Conservation (phyloP, 2,329 filamentous ascomycete species). For the Fusarium kyushuense region DNA sequence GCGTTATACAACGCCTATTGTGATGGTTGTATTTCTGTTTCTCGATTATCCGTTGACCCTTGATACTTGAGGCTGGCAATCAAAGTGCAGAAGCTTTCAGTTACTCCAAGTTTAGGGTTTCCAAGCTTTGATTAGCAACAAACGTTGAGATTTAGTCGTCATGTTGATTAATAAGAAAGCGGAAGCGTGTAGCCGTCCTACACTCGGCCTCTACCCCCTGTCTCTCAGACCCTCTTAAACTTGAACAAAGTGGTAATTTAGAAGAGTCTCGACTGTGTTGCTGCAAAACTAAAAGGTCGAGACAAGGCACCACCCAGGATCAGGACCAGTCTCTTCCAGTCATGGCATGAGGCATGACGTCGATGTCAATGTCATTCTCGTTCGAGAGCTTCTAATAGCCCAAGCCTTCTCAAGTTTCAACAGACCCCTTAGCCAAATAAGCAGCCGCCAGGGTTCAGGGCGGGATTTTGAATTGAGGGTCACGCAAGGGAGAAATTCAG, state of each 20-base stretch:
- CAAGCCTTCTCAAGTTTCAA: not conserved
- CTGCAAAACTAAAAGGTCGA: conserved; percentile 32
- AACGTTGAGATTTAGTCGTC: not conserved
- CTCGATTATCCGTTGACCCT: not conserved
- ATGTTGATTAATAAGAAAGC: not conserved
- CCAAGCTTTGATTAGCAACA: not conserved
- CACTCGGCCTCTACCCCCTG: conserved; percentile 23
- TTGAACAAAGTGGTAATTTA: conserved; percentile 19
- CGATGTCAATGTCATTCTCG: conserved; percentile 15
- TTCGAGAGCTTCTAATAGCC: conserved; percentile 1
- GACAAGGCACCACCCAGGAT: conserved; percentile 32
- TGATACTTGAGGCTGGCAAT: not conserved
- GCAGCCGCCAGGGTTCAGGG: conserved; percentile 1
- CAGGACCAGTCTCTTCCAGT: conserved; percentile 25
- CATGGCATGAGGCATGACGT: conserved; percentile 34
- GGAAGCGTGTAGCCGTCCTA: not conserved
- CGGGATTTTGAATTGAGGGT: not conserved
- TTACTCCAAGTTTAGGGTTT: not conserved
- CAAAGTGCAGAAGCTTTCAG: not conserved
- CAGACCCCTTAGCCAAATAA: conserved; percentile 1
- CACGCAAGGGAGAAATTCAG: not conserved
- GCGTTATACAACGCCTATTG: conserved; percentile 5
- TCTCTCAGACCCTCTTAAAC: conserved; percentile 18
- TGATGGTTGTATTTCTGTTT: not conserved
- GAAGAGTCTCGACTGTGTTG: conserved; percentile 37